Evolutionary conservation across 1,284 basidiomycete species (phyloP).

Genomic region (Leucocoprinus gongylophorus): DNA sequence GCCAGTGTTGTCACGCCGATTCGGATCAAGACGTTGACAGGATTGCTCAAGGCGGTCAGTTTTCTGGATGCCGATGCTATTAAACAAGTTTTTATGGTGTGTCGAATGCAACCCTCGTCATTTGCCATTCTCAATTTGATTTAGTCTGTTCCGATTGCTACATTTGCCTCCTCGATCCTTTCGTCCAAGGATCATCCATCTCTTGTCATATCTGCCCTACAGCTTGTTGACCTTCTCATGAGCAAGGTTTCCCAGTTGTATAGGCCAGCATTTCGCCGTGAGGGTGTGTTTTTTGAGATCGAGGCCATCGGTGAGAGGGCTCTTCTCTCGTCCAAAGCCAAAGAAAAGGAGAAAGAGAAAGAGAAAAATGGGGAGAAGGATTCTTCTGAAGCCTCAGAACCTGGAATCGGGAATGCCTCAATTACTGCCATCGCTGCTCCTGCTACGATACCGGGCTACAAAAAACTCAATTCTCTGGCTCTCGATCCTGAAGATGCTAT

Average conservation of each 20-base stretch:
- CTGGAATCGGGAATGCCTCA: constrained; percentile 27
- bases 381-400: constrained; percentile 30
- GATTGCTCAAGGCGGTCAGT: constrained; percentile 81
- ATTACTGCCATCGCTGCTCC: constrained; percentile 31
- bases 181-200: constrained; percentile 86
- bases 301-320: constrained; percentile 63
- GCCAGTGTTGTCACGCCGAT: constrained; percentile 86
- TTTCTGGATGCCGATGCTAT: constrained; percentile 77
- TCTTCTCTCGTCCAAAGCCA: constrained; percentile 50
- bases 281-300: constrained; percentile 92
- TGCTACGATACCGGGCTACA: constrained; percentile 50
- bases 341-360: constrained; percentile 28
- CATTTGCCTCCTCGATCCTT: constrained; percentile 87
- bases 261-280: constrained; percentile 80
- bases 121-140: constrained; percentile 8
- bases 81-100: constrained; percentile 67
- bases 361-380: constrained; percentile 17
- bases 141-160: constrained; percentile 86
- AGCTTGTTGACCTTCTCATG: constrained; percentile 85
- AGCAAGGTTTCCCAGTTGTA: constrained; percentile 79
- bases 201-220: constrained; percentile 80
- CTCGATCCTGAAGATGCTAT: constrained; percentile 84
- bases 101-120: constrained; percentile 10
- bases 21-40: constrained; percentile 80
- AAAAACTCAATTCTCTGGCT: constrained; percentile 56